Evolutionary conservation across 2,329 filamentous ascomycete species (phyloP).

Genomic region (Fusarium liriodendri): DNA sequence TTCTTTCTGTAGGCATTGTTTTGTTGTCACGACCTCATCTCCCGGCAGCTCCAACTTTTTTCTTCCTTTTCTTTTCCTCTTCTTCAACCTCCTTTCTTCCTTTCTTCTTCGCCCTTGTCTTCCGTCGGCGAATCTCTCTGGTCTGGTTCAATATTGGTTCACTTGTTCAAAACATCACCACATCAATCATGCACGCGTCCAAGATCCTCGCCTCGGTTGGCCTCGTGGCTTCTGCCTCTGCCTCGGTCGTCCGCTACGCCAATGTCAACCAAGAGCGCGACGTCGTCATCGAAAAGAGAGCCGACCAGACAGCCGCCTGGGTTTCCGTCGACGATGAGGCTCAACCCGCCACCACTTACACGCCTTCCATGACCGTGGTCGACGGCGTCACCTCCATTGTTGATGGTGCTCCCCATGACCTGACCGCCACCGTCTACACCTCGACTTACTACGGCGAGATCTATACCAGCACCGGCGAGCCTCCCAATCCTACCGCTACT

Average conservation of each 20-base stretch:
- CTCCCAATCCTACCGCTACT: slow-evolving; percentile 58
- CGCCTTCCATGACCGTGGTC: slow-evolving; percentile 60
- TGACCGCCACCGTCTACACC: slow-evolving; percentile 58
- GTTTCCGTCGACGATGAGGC: slow-evolving; percentile 62
- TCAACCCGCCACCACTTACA: slow-evolving; percentile 58
- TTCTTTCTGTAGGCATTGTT: slow-evolving; percentile 4
- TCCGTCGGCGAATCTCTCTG: slow-evolving; percentile 24
- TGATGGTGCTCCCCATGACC: slow-evolving; percentile 57
- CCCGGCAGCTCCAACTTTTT: slow-evolving; percentile 11
- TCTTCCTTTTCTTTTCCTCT: neutral
- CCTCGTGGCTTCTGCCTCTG: slow-evolving; percentile 42
- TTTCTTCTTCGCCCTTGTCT: slow-evolving; percentile 22
- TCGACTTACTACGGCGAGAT: slow-evolving; percentile 50
- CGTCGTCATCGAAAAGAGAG: slow-evolving; percentile 38
- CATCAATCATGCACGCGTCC: slow-evolving; percentile 47
- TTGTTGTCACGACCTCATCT: slow-evolving; percentile 27
- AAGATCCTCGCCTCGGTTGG: slow-evolving; percentile 47
- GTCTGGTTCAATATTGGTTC: neutral
- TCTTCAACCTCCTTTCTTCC: slow-evolving; percentile 3
- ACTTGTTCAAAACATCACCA: neutral
- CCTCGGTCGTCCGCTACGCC: slow-evolving; percentile 36
- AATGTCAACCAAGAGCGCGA: slow-evolving; percentile 24
- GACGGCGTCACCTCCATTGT: slow-evolving; percentile 55
- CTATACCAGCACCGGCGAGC: slow-evolving; percentile 56
- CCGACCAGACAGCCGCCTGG: slow-evolving; percentile 60